A percentile compares a stretch with the other conserved stretches of the same genome.
These are phyloP conservation scores for Parascedosporium putredinis DNA, from an alignment of 2,329 filamentous ascomycete genomes.

Conservation along the genomic window DNA sequence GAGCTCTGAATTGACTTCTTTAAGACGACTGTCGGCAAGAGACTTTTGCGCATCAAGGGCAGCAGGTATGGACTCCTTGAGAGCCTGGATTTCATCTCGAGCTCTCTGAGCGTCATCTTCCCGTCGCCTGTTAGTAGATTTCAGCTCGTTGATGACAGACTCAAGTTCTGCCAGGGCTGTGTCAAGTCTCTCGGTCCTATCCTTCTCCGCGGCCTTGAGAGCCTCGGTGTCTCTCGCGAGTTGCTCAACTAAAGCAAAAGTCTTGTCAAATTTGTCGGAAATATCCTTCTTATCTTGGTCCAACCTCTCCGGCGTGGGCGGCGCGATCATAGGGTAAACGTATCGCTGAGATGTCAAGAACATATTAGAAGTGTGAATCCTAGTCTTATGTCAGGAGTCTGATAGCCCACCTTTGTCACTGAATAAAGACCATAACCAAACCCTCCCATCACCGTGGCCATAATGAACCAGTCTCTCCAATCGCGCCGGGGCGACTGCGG, in stretches of 20 bases:
- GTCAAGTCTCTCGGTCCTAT: conserved; percentile 75
- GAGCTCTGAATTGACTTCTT: conserved; percentile 77
- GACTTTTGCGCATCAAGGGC: conserved; percentile 84
- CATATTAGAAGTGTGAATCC: neutral
- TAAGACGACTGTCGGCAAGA: conserved; percentile 66
- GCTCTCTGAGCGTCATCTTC: conserved; percentile 83
- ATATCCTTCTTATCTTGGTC: conserved; percentile 90
- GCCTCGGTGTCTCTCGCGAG: conserved; percentile 80
- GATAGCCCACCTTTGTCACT: conserved; percentile 61
- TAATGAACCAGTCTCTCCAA: conserved; percentile 99
- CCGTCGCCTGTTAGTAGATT: conserved; percentile 66
- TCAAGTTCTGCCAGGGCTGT: conserved; percentile 75
- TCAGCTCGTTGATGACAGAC: conserved; percentile 68
- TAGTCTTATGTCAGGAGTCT: neutral
- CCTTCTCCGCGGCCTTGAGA: conserved; percentile 77
- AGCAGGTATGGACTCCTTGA: conserved; percentile 80
- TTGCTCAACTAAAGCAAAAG: conserved; percentile 85
- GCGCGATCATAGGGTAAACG: conserved; percentile 79
- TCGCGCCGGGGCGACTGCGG: conserved; percentile 65
- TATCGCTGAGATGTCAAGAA: conserved; percentile 54
- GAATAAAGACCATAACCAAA: conserved; percentile 83
- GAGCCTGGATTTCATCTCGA: conserved; percentile 70
- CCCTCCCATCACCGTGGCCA: conserved; percentile 89
- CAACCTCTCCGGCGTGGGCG: conserved; percentile 85
- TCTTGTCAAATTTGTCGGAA: conserved; percentile 85